Base-by-base conservation (phyloP, 2,329 filamentous ascomycete genomes). In the Zymoseptoria brevis region DNA sequence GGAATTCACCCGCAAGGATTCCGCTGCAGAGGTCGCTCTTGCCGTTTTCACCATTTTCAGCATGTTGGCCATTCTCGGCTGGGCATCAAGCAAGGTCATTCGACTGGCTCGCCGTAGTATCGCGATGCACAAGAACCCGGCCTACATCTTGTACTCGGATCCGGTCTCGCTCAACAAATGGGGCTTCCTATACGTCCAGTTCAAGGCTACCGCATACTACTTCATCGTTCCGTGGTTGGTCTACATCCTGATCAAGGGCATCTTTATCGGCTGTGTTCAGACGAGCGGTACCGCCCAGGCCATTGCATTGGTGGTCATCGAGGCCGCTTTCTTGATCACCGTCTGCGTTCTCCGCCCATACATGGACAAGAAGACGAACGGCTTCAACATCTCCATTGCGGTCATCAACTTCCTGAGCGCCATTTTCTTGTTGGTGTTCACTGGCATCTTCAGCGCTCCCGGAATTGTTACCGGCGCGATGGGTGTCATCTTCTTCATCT, bases 281-380 rank as follows among this genome's bases (percentile, higher is more conserved):
- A 77, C 78, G 50, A 83, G 80, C 35, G 84, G 86, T 30, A 83
- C 84, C 4, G 85, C 87, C 19, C 91, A 96, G 75, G 90, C 90
- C 8, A 80, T 96, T 59, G 89, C 87, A 16, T 81, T 96, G 59
- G 80, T 97, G 49, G 79, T 96, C 60, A 85, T 96, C 58, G 93
- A 97, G 75, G 87, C 87, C 1, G 83, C 76, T 56, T 87, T 88
- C 67, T 81, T 97, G 58, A 87, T 96, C 67, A 85, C 77, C 21
- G 86, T 90, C 58, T 88, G 86, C 61, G 87, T 96, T 57, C 78
- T 96, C 66, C 87, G 90, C 61, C 93, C 93, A 19, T 97, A 90
- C 88, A 97, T 97, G 93, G 93, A 96, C 81, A 96, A 96, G 84
- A 93, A 92, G 78, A 96, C 90, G 62, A 97, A 96, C 75, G 87